Evolutionary conservation across 139 green algal species (phyloP).

Genomic region (Edaphochlamys debaryana): DNA sequence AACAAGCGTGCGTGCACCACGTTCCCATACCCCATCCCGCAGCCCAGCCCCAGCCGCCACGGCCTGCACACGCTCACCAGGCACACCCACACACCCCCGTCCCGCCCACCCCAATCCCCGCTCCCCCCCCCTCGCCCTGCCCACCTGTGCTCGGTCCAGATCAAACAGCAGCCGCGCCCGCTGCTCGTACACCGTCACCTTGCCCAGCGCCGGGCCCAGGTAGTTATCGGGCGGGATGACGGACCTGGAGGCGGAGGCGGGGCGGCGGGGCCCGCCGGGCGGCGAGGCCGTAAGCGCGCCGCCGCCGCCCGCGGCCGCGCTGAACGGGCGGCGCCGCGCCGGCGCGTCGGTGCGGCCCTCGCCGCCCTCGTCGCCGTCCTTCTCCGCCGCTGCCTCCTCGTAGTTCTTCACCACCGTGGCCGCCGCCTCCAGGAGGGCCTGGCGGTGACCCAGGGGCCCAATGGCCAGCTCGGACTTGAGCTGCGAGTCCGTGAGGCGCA

Average conservation of each 20-base stretch:
- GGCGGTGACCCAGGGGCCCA: constrained; percentile 69
- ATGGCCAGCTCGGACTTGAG: constrained; percentile 79
- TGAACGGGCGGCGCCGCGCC: not conserved
- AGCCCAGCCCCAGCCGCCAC: too few species aligned
- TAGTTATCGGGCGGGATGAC: constrained; percentile 47
- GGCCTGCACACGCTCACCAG: too few species aligned
- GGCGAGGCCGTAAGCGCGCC: constrained; percentile 7
- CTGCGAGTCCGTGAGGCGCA: constrained; percentile 60
- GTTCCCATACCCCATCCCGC: too few species aligned
- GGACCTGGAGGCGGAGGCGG: constrained; percentile 22
- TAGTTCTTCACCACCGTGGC: constrained; percentile 10
- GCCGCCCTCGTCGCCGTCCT: not conserved
- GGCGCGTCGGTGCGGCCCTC: not conserved
- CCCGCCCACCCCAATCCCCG: too few species aligned
- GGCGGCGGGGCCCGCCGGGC: constrained; percentile 26
- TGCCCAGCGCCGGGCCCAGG: constrained; percentile 46
- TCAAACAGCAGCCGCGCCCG: constrained; percentile 71
- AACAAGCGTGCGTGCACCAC: too few species aligned
- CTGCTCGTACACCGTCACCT: constrained; percentile 71
- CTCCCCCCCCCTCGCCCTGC: too few species aligned
- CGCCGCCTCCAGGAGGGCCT: constrained; percentile 59
- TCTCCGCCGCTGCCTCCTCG: constrained; percentile 5
- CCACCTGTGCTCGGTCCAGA: constrained; percentile 61
- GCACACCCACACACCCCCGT: too few species aligned
- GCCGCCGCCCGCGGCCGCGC: not conserved